Percentiles rank a stretch among this genome's conserved stretches.
phyloP scores from a whole-genome alignment of 192 early-diverging fungal genomes.

The Backusella westeae region DNA sequence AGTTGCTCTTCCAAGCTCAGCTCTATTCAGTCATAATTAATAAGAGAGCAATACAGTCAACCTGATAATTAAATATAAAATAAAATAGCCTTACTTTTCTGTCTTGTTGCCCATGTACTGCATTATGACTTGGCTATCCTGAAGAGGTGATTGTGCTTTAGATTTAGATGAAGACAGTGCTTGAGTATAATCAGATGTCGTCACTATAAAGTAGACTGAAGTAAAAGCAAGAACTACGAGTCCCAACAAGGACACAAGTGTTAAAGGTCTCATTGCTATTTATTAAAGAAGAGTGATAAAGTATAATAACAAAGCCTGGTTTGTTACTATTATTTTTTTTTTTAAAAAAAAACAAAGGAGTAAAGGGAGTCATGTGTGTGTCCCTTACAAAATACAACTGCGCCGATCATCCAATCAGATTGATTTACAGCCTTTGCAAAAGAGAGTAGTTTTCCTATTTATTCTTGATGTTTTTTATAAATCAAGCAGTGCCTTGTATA shows the following conservation, averaged over 20 bases:
- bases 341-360: background rate
- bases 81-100: conserved; percentile 36
- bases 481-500: background rate
- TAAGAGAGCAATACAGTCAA: background rate
- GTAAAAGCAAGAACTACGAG: background rate
- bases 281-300: background rate
- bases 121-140: conserved; percentile 36
- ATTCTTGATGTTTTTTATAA: background rate
- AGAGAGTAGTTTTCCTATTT: background rate
- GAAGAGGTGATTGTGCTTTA: background rate
- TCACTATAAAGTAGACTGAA: background rate
- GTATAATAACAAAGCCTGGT: background rate
- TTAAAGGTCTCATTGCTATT: background rate
- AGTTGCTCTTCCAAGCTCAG: conserved; percentile 82
- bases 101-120: conserved; percentile 40
- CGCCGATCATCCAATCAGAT: background rate
- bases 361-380: background rate
- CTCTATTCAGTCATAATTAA: conserved; percentile 44
- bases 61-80: background rate
- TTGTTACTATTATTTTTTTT: background rate
- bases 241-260: background rate
- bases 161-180: background rate
- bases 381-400: background rate
- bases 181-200: background rate
- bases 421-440: background rate